phyloP scores from a whole-genome alignment of 164 flowering plant genomes.

The Hamamelis virginiana region DNA sequence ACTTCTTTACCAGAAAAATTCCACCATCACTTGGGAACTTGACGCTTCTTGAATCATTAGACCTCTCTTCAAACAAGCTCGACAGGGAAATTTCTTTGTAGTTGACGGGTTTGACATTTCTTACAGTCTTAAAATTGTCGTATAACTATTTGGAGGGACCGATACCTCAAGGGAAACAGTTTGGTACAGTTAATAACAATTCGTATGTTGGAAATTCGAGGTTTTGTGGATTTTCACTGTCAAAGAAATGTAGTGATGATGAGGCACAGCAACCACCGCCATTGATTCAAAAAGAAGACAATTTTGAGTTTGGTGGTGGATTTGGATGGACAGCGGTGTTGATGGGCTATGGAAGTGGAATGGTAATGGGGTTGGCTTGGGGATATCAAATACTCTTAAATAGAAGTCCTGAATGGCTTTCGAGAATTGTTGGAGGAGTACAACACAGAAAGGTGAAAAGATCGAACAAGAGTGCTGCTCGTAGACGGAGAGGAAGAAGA shows the following conservation, averaged over 20 bases:
- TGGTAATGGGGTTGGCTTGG: neutral
- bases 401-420: slow-evolving; percentile 7
- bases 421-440: neutral
- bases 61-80: slow-evolving; percentile 28
- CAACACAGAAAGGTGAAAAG: neutral
- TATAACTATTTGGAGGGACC: slow-evolving; percentile 22
- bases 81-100: slow-evolving; percentile 16
- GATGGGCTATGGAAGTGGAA: slow-evolving; percentile 7
- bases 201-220: slow-evolving; percentile 19
- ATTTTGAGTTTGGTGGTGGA: neutral
- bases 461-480: neutral
- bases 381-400: slow-evolving; percentile 1
- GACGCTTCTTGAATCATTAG: slow-evolving; percentile 18
- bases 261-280: too few relatives aligned
- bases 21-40: slow-evolving; percentile 15
- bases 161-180: slow-evolving; percentile 28
- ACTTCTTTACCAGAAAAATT: slow-evolving; percentile 9
- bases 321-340: slow-evolving; percentile 3
- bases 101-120: slow-evolving; percentile 11
- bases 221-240: too few relatives aligned
- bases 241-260: too few relatives aligned
- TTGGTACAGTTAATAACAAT: slow-evolving; percentile 19
- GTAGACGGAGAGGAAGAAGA: too few relatives aligned
- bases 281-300: too few relatives aligned
- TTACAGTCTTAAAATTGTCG: slow-evolving; percentile 23